Percentiles rank a stretch among this genome's conserved stretches.
Conservation (phyloP, 805 yeast species). For the Kluyveromyces nonfermentans region DNA sequence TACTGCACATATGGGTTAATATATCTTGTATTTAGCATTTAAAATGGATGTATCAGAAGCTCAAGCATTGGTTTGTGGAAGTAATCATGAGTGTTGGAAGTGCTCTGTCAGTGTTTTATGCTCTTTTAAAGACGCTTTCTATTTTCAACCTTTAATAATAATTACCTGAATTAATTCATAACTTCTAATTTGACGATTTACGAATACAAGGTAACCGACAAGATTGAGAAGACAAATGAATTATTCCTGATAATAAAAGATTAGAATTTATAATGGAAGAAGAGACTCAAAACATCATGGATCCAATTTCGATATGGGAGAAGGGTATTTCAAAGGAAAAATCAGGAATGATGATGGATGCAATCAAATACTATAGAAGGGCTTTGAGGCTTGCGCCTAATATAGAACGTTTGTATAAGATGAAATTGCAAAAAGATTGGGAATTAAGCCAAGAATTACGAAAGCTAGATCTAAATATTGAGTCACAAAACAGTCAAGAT, state of each 20-base stretch:
- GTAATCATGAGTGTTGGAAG: no score
- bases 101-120: no score
- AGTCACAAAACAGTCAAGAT: conserved; percentile 4
- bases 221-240: not conserved
- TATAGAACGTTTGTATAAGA: conserved; percentile 63
- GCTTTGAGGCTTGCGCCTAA: conserved; percentile 49
- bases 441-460: conserved; percentile 21
- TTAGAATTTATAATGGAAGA: not conserved
- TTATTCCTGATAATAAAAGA: not conserved
- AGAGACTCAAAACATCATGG: not conserved
- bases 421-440: conserved; percentile 39
- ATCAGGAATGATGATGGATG: conserved; percentile 73
- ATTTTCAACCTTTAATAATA: no score
- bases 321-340: conserved; percentile 62
- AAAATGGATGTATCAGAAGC: no score
- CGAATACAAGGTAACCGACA: no score
- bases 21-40: no score
- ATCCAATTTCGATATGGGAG: conserved; percentile 59
- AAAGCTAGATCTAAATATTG: conserved; percentile 1
- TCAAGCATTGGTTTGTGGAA: no score
- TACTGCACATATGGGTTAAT: no score
- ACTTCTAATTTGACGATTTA: no score
- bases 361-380: conserved; percentile 58
- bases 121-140: no score
- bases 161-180: no score